These are phyloP conservation scores for Medicago lupulina DNA, from an alignment of 306 rosid species.

Conservation along the genomic window DNA sequence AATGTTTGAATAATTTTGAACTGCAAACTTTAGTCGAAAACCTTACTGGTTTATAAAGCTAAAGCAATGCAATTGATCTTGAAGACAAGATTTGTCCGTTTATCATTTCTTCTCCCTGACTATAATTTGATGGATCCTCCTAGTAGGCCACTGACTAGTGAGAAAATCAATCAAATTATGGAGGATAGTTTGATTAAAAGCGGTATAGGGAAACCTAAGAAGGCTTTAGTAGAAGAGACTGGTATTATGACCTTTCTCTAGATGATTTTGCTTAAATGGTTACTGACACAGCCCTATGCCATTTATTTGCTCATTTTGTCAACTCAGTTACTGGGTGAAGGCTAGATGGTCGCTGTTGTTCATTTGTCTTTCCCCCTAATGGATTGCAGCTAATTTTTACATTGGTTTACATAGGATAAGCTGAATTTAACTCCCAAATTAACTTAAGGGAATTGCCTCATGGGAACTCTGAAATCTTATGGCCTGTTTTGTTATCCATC, in stretches of 20 bases:
- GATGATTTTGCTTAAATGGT: constrained; percentile 5
- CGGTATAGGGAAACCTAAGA: background rate
- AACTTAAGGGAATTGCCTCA: background rate
- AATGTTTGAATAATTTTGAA: constrained; percentile 4
- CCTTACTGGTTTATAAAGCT: constrained; percentile 7
- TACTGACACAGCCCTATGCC: background rate
- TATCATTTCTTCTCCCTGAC: constrained; percentile 10
- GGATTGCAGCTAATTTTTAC: background rate
- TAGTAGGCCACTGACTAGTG: no score
- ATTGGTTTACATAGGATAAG: background rate
- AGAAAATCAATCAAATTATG: background rate
- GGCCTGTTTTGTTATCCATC: constrained; percentile 49
- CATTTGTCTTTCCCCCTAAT: constrained; percentile 4
- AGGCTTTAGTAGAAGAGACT: background rate
- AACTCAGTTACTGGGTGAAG: background rate
- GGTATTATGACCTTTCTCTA: background rate
- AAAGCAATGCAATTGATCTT: background rate
- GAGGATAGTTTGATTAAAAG: constrained; percentile 6
- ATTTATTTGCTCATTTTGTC: background rate
- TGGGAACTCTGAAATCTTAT: constrained; percentile 9
- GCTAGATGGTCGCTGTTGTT: background rate
- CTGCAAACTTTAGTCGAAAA: constrained; percentile 13
- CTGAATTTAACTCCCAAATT: background rate
- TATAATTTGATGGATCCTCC: background rate
- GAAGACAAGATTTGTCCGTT: background rate